These are phyloP conservation scores for Panus rudis DNA, from an alignment of 768 basidiomycete species.

Conservation along the genomic window DNA sequence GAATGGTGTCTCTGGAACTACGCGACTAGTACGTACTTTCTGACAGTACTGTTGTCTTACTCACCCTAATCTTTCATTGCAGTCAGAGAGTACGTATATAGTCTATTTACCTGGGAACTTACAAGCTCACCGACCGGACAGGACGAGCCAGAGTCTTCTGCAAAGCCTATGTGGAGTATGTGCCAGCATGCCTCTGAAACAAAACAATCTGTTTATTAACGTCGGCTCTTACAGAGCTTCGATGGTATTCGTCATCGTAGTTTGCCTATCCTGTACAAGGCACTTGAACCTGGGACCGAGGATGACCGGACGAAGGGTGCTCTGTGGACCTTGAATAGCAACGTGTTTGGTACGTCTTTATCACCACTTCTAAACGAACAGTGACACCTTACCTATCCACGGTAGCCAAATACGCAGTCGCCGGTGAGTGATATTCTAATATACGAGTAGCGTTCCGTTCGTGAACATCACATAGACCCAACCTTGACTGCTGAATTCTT, in stretches of 20 bases:
- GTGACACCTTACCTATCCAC: conserved; percentile 1
- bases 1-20: conserved; percentile 80
- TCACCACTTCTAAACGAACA: background rate
- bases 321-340: conserved; percentile 65
- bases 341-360: conserved; percentile 44
- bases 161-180: conserved; percentile 41
- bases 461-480: conserved; percentile 41
- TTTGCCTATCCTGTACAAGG: conserved; percentile 49
- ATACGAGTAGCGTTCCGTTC: background rate
- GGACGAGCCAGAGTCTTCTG: conserved; percentile 32
- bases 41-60: background rate
- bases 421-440: conserved; percentile 22
- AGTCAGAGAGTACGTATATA: conserved; percentile 25
- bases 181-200: background rate
- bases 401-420: conserved; percentile 35
- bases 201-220: background rate
- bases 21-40: conserved; percentile 33
- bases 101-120: background rate
- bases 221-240: conserved; percentile 37
- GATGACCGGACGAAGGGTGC: conserved; percentile 93
- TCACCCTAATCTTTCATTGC: background rate
- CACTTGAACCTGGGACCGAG: conserved; percentile 62
- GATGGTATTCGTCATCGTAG: conserved; percentile 64
- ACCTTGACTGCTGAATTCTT: conserved; percentile 53
- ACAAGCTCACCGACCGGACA: conserved; percentile 8